phyloP scores from a whole-genome alignment of 495 filamentous ascomycete genomes.

The Daldinia loculata region DNA sequence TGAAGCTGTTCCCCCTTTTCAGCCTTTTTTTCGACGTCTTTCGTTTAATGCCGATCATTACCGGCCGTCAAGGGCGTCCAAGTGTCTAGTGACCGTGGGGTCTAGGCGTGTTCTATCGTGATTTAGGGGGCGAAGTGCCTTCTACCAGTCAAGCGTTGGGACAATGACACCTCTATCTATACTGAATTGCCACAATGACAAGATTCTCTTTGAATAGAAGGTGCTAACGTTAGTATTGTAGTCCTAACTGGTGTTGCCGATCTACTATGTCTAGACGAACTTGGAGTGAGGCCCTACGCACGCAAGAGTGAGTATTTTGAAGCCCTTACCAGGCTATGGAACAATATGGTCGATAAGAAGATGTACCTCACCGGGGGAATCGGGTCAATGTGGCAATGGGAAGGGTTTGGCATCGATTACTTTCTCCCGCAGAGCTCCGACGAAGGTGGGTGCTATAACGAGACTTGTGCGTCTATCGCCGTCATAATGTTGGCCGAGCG shows the following conservation, averaged over 20 bases:
- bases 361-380: constrained; percentile 70
- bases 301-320: constrained; percentile 44
- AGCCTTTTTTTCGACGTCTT: not conserved
- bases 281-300: constrained; percentile 40
- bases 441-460: constrained; percentile 69
- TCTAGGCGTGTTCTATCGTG: not conserved
- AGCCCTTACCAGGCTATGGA: constrained; percentile 60
- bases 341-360: constrained; percentile 66
- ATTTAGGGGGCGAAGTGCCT: not conserved
- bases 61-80: not conserved
- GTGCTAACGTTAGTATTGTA: constrained; percentile 17
- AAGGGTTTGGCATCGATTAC: constrained; percentile 68
- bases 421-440: constrained; percentile 65
- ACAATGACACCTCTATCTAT: not conserved
- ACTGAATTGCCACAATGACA: not conserved
- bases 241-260: constrained; percentile 53
- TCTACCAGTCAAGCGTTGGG: not conserved
- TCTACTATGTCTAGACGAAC: constrained; percentile 46
- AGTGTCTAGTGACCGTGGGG: not conserved
- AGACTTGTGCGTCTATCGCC: constrained; percentile 69
- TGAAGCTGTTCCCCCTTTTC: not conserved
- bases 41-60: not conserved
- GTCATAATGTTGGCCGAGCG: constrained; percentile 68
- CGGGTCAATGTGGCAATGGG: constrained; percentile 67
- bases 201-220: not conserved